Evolutionary conservation across 495 filamentous ascomycete species (phyloP).

Genomic region (Clohesyomyces aquaticus): DNA sequence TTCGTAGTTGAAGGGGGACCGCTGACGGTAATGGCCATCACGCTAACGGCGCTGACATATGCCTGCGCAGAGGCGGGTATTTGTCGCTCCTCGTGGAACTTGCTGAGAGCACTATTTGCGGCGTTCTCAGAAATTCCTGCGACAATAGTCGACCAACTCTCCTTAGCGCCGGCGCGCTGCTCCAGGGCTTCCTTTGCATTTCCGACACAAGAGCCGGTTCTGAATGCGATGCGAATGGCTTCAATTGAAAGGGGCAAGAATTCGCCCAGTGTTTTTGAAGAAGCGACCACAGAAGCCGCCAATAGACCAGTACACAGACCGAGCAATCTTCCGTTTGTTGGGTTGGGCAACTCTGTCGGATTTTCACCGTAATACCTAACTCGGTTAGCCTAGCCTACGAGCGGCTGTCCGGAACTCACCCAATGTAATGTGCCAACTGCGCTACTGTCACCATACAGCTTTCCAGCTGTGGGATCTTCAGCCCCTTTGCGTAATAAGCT

Average conservation of each 20-base stretch:
- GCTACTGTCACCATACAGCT: slow-evolving; percentile 70
- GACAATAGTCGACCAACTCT: slow-evolving; percentile 62
- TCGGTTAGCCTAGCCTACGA: slow-evolving; percentile 41
- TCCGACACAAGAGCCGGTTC: slow-evolving; percentile 66
- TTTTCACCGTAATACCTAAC: slow-evolving; percentile 58
- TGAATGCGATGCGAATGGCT: slow-evolving; percentile 72
- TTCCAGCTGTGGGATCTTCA: slow-evolving; percentile 65
- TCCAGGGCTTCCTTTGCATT: slow-evolving; percentile 55
- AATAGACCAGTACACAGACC: slow-evolving; percentile 76
- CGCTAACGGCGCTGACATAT: slow-evolving; percentile 75
- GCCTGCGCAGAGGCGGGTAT: slow-evolving; percentile 64
- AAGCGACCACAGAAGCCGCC: slow-evolving; percentile 71
- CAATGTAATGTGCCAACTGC: slow-evolving; percentile 75
- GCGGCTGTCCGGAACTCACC: slow-evolving; percentile 56
- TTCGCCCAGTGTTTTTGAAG: slow-evolving; percentile 66
- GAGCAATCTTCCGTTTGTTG: slow-evolving; percentile 55
- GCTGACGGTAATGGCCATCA: slow-evolving; percentile 73
- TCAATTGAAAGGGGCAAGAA: slow-evolving; percentile 71
- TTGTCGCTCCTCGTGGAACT: slow-evolving; percentile 61
- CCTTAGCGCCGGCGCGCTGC: slow-evolving; percentile 53
- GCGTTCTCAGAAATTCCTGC: slow-evolving; percentile 51
- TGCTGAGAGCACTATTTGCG: slow-evolving; percentile 52
- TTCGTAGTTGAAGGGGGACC: slow-evolving; percentile 71
- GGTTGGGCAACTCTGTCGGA: slow-evolving; percentile 52
- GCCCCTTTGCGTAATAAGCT: slow-evolving; percentile 58